These are phyloP conservation scores for Boletellus deceptivus DNA, from an alignment of 1,284 basidiomycete species.

Conservation along the genomic window DNA sequence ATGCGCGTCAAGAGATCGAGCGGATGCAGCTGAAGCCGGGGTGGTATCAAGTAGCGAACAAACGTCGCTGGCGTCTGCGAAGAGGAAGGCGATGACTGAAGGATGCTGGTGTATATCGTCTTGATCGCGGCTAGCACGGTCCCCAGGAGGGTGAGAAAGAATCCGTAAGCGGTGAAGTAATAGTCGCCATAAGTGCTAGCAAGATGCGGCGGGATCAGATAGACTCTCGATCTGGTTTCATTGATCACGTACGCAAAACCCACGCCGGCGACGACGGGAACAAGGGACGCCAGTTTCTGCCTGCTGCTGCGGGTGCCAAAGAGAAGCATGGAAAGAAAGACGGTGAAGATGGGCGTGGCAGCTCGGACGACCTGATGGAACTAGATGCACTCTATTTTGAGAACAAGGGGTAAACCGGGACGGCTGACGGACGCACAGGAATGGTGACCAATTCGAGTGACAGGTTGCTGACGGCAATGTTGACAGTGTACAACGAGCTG, in stretches of 20 bases:
- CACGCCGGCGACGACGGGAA: conserved; percentile 89
- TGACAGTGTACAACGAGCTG: conserved; percentile 85
- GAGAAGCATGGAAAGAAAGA: conserved; percentile 66
- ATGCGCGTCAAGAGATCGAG: conserved; percentile 83
- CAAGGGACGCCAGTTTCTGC: conserved; percentile 68
- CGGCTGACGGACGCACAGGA: conserved; percentile 57
- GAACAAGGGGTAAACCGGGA: neutral
- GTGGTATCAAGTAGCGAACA: conserved; percentile 37
- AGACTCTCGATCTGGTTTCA: neutral
- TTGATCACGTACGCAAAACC: conserved; percentile 79
- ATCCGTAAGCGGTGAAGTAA: conserved; percentile 79
- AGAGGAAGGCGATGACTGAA: conserved; percentile 48
- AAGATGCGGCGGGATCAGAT: neutral
- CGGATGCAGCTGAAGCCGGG: conserved; percentile 66
- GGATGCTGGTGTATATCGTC: conserved; percentile 84
- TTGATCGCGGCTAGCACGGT: conserved; percentile 89
- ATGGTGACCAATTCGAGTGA: conserved; percentile 87
- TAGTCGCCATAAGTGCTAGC: conserved; percentile 87
- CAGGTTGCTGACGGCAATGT: conserved; percentile 90
- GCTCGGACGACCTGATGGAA: conserved; percentile 97
- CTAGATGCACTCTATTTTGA: conserved; percentile 38
- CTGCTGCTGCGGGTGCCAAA: conserved; percentile 52
- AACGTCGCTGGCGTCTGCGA: conserved; percentile 16
- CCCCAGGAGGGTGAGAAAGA: conserved; percentile 83
- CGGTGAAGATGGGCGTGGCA: conserved; percentile 87